Conservation (phyloP, 2,329 filamentous ascomycete species). For the Colletotrichum gigasporum region DNA sequence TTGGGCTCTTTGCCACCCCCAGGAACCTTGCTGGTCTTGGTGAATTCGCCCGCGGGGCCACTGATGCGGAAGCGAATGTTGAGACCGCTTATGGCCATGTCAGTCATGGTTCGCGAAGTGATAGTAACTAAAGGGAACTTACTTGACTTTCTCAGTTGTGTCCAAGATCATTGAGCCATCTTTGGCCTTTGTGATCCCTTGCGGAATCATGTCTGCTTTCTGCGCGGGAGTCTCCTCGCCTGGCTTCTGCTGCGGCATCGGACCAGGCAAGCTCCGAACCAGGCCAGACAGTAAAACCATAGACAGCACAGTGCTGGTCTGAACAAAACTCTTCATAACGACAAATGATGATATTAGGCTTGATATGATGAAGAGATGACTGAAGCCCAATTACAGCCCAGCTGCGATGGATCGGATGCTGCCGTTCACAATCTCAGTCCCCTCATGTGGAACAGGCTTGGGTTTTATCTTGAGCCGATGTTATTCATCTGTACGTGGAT, state of each 20-base stretch:
- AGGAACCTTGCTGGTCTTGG: conserved; percentile 55
- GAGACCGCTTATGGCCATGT: conserved; percentile 48
- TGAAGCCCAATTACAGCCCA: too few relatives aligned
- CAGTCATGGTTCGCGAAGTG: not conserved
- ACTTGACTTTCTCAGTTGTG: conserved; percentile 63
- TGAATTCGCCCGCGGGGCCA: conserved; percentile 63
- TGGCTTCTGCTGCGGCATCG: not conserved
- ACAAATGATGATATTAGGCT: not conserved
- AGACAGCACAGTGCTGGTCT: not conserved
- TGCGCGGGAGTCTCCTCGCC: conserved; percentile 37
- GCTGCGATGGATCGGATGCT: too few relatives aligned
- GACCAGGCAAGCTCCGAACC: not conserved
- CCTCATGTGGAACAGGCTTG: too few relatives aligned
- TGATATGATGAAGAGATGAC: too few relatives aligned
- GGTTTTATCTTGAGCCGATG: too few relatives aligned
- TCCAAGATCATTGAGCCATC: conserved; percentile 67
- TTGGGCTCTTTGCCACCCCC: conserved; percentile 34
- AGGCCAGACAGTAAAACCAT: not conserved
- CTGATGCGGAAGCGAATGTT: conserved; percentile 65
- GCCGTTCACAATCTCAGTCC: too few relatives aligned
- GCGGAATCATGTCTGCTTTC: conserved; percentile 40
- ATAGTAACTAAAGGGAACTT: conserved; percentile 34
- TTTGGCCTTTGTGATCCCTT: conserved; percentile 52
- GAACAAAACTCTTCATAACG: not conserved
- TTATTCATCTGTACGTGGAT: too few relatives aligned